Conservation (phyloP, 768 basidiomycete genomes). For the Leccinum aurantiacum region DNA sequence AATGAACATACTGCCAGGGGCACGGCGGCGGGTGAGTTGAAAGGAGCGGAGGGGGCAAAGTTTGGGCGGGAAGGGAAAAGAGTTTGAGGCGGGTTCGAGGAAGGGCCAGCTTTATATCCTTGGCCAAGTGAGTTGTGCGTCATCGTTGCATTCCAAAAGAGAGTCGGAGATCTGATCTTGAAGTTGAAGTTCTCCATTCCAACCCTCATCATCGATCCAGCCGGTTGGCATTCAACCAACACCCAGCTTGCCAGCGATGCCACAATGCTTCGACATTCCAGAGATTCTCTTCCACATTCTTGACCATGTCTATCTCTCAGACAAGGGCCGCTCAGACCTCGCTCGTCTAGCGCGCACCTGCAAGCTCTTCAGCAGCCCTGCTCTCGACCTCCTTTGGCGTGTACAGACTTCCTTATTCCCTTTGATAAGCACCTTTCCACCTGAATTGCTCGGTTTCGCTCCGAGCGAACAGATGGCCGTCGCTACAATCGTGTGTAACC, state of each 20-base stretch:
- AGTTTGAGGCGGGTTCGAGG: slow-evolving; percentile 9
- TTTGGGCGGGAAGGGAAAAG: slow-evolving; percentile 6
- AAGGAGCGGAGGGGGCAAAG: slow-evolving; percentile 27
- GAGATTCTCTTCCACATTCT: slow-evolving; percentile 18
- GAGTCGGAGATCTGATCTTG: neutral
- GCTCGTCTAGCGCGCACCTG: slow-evolving; percentile 17
- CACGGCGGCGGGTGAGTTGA: slow-evolving; percentile 9
- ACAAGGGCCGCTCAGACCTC: slow-evolving; percentile 14
- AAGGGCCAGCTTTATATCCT: slow-evolving; percentile 21
- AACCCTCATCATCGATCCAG: neutral
- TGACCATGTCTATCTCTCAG: slow-evolving; percentile 14
- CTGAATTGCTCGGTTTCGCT: slow-evolving; percentile 16
- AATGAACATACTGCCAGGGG: slow-evolving; percentile 16
- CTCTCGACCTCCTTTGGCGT: slow-evolving; percentile 26
- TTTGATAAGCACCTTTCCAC: slow-evolving; percentile 18
- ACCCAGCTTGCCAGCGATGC: neutral
- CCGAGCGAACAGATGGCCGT: slow-evolving; percentile 16
- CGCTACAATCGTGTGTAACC: slow-evolving; percentile 16
- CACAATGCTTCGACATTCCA: slow-evolving; percentile 19
- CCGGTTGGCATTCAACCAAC: slow-evolving; percentile 1
- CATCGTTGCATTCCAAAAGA: neutral
- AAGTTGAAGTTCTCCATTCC: neutral
- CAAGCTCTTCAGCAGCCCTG: slow-evolving; percentile 17
- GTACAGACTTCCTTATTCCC: slow-evolving; percentile 21
- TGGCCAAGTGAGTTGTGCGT: neutral